A percentile compares a stretch with the other conserved stretches of the same genome.
Evolutionary conservation across 2,329 filamentous ascomycete genomes (phyloP).

Genomic region (Furcasterigmium sp.): DNA sequence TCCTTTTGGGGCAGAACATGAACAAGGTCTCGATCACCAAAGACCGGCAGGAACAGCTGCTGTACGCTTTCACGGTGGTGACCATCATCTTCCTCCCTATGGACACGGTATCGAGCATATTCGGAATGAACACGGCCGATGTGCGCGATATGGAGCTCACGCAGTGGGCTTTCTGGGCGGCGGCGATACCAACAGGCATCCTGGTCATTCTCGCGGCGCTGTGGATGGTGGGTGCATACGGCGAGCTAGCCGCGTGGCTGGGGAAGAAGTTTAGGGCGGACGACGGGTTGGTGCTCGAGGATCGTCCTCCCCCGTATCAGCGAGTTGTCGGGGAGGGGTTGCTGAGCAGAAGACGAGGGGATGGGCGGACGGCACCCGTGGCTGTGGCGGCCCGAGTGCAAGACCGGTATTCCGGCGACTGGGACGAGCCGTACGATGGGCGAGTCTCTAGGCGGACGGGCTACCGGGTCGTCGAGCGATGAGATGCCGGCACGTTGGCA

Average conservation of each 20-base stretch:
- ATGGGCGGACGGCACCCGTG: too few relatives aligned
- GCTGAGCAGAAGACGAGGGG: background rate
- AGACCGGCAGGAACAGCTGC: slow-evolving; percentile 40
- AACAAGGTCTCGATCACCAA: slow-evolving; percentile 34
- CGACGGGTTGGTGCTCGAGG: background rate
- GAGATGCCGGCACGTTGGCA: too few relatives aligned
- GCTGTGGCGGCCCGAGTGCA: too few relatives aligned
- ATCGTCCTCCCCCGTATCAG: background rate
- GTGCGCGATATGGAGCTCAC: slow-evolving; percentile 41
- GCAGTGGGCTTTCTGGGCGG: slow-evolving; percentile 46
- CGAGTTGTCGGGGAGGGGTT: background rate
- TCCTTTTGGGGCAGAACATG: slow-evolving; percentile 18
- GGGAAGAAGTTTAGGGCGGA: background rate
- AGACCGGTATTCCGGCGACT: too few relatives aligned
- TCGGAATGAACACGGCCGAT: slow-evolving; percentile 49
- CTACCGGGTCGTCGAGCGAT: too few relatives aligned
- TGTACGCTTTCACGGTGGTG: slow-evolving; percentile 44
- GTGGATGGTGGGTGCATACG: slow-evolving; percentile 37
- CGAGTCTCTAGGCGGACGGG: too few relatives aligned
- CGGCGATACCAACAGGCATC: slow-evolving; percentile 39
- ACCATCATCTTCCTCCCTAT: slow-evolving; percentile 44
- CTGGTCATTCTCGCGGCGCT: slow-evolving; percentile 32
- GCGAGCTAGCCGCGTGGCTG: slow-evolving; percentile 16
- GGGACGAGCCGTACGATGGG: too few relatives aligned
- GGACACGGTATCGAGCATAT: slow-evolving; percentile 39